phyloP scores from a whole-genome alignment of 78 protist species.

The Isochrysis galbana region DNA sequence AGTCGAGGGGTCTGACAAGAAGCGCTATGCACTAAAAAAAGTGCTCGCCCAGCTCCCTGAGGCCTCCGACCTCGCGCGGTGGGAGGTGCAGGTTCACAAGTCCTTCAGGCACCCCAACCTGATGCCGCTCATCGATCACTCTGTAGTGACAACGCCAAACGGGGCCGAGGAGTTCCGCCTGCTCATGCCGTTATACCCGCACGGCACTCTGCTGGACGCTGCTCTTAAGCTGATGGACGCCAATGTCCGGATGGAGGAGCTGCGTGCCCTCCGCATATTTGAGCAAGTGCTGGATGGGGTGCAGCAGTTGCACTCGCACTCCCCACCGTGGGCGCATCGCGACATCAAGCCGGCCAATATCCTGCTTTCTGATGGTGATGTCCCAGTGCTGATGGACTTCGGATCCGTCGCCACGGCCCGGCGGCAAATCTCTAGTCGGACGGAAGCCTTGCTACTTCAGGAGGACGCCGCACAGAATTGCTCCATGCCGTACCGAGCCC shows the following conservation, averaged over 20 bases:
- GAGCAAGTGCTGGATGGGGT: background rate
- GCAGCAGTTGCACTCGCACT: background rate
- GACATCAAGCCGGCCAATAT: conserved; percentile 32
- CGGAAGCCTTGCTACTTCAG: background rate
- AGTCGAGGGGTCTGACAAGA: background rate
- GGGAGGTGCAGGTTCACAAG: background rate
- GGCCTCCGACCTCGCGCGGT: background rate
- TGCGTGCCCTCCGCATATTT: background rate
- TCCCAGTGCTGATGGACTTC: background rate
- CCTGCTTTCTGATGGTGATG: background rate
- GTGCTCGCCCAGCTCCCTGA: background rate
- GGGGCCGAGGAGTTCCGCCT: background rate
- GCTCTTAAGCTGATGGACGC: background rate
- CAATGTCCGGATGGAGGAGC: background rate
- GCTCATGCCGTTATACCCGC: background rate
- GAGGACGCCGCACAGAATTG: background rate
- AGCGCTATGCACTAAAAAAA: background rate
- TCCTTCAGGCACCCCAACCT: background rate
- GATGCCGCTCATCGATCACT: background rate
- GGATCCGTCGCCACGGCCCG: background rate
- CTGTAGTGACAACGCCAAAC: background rate
- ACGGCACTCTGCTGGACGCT: background rate
- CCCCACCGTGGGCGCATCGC: conserved; percentile 17
- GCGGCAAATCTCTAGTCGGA: background rate
- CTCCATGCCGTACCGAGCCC: background rate